phyloP scores from a whole-genome alignment of 2,329 filamentous ascomycete genomes.

The Ophiostoma quercus region DNA sequence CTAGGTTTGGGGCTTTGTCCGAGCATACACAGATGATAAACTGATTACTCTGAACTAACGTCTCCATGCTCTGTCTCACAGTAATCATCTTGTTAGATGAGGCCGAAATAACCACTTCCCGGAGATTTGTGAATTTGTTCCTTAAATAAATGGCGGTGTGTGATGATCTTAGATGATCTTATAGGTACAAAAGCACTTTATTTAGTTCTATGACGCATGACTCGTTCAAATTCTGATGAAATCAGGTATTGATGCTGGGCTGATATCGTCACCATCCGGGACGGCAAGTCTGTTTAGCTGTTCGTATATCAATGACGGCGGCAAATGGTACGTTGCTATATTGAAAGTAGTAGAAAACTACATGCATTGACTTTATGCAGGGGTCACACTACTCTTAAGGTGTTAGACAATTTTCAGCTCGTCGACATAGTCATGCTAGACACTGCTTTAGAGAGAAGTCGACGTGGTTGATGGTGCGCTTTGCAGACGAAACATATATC shows the following conservation, averaged over 20 bases:
- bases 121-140: not conserved
- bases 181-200: not conserved
- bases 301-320: not conserved
- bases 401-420: not conserved
- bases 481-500: not conserved
- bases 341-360: not conserved
- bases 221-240: not conserved
- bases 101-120: not conserved
- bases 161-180: not conserved
- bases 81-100: not conserved
- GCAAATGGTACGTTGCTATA: not conserved
- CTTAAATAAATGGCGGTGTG: slow-evolving; percentile 2
- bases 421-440: not conserved
- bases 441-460: not conserved
- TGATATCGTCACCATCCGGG: not conserved
- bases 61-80: not conserved
- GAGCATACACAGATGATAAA: not conserved
- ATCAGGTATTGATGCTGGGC: not conserved
- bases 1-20: not conserved
- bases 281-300: not conserved
- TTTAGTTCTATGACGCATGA: not conserved
- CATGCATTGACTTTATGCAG: not conserved
- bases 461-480: not conserved
- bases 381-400: not conserved
- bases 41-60: not conserved